Base-by-base conservation (phyloP, 495 filamentous ascomycete genomes). In the Penicillium crystallinum region DNA sequence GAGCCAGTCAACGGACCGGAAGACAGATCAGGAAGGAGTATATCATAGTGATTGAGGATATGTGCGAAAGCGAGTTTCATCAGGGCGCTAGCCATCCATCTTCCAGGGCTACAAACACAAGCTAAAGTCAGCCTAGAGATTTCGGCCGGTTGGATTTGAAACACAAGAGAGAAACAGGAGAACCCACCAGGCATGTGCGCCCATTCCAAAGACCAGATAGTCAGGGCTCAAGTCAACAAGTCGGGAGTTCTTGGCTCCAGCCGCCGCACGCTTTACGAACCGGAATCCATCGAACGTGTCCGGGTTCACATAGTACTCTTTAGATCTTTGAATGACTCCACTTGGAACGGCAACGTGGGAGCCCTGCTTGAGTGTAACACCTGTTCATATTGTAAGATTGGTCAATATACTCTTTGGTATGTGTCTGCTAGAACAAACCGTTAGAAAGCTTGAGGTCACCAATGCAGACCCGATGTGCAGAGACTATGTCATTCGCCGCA, bases 51-150 rank as follows among this genome's bases (percentile, higher is more conserved):
- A 34, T 71, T 54, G 14, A 84, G 44, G 5, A 77, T 48, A 51
- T 76, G 68, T 5, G 70, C 73, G 25, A 83, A 53, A 12, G 81
- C 70, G 37, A 78, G 60, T 56, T 83, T 83, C 65, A 83, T 71
- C 46, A 81, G 71, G 0, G 65, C 72, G 15, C 69, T 69, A 1
- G 79, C 79, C 49, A 83, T 82, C 64, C 79, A 81, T 10, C 81
- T 64, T 0, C 81, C 81, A 1, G 80, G 80, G 57, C 79, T 66
- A 45, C 35, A 42, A 30, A 52, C 45, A 56, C 29, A 23, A 42
- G 40, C 21, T 4, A 55, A 40, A 18, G 60, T 57, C 55, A 63
- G 55, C 49, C 40, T 49, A 46, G 51, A 18, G 29, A n/a, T 6
- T 36, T 11, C 34, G 6, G 39, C 19, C 53, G 17, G 58, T 54